phyloP scores from a whole-genome alignment of 2,329 filamentous ascomycete species.

The Hymenoscyphus albidus region DNA sequence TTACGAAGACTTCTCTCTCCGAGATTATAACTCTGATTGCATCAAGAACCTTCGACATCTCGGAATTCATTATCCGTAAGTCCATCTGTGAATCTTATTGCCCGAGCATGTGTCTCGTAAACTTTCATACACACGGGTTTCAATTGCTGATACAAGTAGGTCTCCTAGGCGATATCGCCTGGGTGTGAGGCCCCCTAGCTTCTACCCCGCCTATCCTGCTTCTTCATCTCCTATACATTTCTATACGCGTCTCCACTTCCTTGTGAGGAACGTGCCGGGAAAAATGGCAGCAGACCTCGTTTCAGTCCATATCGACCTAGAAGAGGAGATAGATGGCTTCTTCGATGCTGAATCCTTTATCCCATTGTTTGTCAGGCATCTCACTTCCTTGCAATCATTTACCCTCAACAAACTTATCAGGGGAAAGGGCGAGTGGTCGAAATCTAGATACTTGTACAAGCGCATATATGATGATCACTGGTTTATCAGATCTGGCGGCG shows the following conservation, averaged over 20 bases:
- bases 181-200: no score
- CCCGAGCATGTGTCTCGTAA: no score
- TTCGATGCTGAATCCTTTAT: background rate
- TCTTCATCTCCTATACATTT: no score
- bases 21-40: background rate
- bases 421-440: background rate
- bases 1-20: background rate
- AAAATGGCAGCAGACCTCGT: background rate
- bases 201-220: no score
- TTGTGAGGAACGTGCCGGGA: background rate
- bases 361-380: background rate
- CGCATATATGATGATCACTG: no score
- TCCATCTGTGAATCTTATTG: no score
- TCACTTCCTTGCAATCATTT: background rate
- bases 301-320: background rate
- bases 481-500: no score
- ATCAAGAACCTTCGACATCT: background rate
- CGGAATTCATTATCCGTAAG: background rate
- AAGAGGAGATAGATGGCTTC: background rate
- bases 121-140: no score
- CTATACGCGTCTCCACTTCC: no score
- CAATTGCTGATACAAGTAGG: no score
- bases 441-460: slow-evolving; percentile 7
- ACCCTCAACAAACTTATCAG: background rate
- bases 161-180: no score